Conservation (phyloP, 306 rosid species). For the Fagus crenata region DNA sequence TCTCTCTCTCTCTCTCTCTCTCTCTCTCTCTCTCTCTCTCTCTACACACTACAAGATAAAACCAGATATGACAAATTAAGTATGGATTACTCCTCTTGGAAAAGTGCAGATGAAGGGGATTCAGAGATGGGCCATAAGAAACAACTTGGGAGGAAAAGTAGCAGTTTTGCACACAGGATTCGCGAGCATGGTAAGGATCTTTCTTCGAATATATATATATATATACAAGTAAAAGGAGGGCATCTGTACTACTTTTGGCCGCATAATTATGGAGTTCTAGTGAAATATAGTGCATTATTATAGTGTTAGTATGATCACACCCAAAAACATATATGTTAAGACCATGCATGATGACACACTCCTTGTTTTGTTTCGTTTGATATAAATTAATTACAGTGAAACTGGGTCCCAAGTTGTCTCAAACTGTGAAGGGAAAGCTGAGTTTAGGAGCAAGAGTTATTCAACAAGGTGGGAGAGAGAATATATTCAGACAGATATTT, state of each 20-base stretch:
- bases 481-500: constrained; percentile 63
- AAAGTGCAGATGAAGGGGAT: constrained; percentile 32
- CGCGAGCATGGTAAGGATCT: constrained; percentile 61
- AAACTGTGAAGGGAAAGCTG: constrained; percentile 69
- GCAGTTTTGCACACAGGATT: constrained; percentile 48
- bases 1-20: constrained; percentile 18
- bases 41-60: not conserved
- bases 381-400: constrained; percentile 46
- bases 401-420: constrained; percentile 60
- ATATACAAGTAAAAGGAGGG: no score
- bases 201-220: no score
- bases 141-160: constrained; percentile 33
- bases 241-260: no score
- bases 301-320: no score
- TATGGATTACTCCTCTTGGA: constrained; percentile 3
- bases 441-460: constrained; percentile 67
- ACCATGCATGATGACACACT: not conserved
- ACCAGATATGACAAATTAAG: not conserved
- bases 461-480: constrained; percentile 74
- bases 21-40: constrained; percentile 8
- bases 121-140: constrained; percentile 28
- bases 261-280: no score
- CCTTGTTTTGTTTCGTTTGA: not conserved
- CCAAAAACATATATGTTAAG: no score
- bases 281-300: no score